Evolutionary conservation across 306 rosid genomes (phyloP), one percentile per base, ranked within the genome.

Genomic region (Biancaea sappan): DNA sequence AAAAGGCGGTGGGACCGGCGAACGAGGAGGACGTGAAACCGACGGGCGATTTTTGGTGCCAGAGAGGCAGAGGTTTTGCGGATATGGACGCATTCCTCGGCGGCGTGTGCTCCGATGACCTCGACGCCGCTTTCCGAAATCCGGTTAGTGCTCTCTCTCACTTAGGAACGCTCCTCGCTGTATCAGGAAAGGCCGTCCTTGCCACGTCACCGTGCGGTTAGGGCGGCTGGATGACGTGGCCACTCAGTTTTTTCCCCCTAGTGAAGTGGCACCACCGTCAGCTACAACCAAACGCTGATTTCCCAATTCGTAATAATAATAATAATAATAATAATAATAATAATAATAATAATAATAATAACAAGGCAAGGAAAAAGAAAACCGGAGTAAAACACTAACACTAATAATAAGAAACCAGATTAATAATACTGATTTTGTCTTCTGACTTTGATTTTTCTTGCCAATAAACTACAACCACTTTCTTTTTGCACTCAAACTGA

Each of bases 131-230:
- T 78, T 77, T 84, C 65, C 82, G 47, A 46, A 87, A 65, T 68
- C 71, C 73, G 96, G 98, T 93, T 38, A 78, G 88, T 80, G 64
- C 73, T 66, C 63, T 14, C 60, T 34, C 74, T 84, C 69, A 78
- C 78, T 54, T 80, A 0, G 72, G 74, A 64, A 37, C 4, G 46
- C 28, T 18, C 1, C 34, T 31, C 35, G 13, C 14, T 22, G 41
- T 2, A 26, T 74, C 67, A 32, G 9, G 24, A 58, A 76, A 24
- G 5, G 26, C 61, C 37, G 10, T 58, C 26, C 13, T 37, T 46
- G 68, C 78, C 68, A 35, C 41, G 63, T 52, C 75, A 53, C 22
- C 22, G 18, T 2, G 63, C 32, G 9, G 34, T 40, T 64, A n/a
- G 21, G 51, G 29, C 73, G 47, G 35, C 50, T 21, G 2, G 51